Base-by-base conservation (phyloP, 2,329 filamentous ascomycete genomes). In the Aspergillus sp. region DNA sequence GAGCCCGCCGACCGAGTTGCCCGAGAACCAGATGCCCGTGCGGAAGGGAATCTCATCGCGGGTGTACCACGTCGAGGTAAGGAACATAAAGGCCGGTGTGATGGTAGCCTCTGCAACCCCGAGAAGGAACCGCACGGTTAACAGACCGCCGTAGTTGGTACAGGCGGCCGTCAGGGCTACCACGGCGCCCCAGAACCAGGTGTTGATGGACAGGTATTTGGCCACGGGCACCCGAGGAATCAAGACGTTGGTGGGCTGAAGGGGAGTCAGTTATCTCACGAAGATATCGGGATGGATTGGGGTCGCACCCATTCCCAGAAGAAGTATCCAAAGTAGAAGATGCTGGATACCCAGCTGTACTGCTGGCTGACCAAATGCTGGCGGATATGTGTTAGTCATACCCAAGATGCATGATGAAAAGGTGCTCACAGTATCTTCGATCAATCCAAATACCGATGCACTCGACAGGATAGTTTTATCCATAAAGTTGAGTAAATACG, bases 401-500 rank as follows among this genome's bases (percentile, higher is more conserved):
- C 30, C 4, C 10, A 11, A 32, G 30, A 3, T 32, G 10, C 1
- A 5, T 10, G 3, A 8, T 30, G 8, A 3, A 4, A 13, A 32
- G 11, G 30, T 41, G 41, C 58, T 30, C 51, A 72, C 70, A 5
- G 69, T 72, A 64, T 85, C 84, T 1, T 83, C 72, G 5, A 75
- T 73, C n/a, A 86, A 67, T 0, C 83, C 84, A 64, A 87, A 86
- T 0, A 87, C 83, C 3, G 83, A 77, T 0, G 85, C 84, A 60
- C 80, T 84, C 0, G 82, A 83, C 1, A 86, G 68, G 58, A 84
- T 84, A 0, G 81, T 81, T 68, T 88, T 88, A 70, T 88, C 85
- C 78, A 87, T 84, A 59, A 86, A 87, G 66, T 86, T 85, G 62
- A 87, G 70, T 74, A 82, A 82, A 66, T 87, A 87, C 0, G 82